Base-by-base conservation (phyloP, 805 yeast genomes). In the Geotrichum ghanense region DNA sequence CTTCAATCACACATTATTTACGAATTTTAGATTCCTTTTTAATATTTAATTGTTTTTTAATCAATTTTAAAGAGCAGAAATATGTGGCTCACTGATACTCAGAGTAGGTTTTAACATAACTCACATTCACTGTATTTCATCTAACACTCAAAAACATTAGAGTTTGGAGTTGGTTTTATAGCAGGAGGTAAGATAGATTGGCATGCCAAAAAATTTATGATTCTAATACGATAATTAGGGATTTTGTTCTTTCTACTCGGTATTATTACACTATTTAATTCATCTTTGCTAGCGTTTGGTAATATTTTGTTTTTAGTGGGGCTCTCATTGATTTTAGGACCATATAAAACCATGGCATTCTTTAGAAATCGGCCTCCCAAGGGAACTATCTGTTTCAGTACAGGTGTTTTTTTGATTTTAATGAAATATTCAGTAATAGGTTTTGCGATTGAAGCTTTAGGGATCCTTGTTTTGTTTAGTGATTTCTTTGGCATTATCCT, bases 401-500 rank as follows among this genome's bases (percentile, higher is more conserved):
- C 76, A 3, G 98, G 98, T 1, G 79, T 92, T 12, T 45, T 81
- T 12, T 66, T 90, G 53, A 90, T 92, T 46, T 67, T 90, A 48
- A 56, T 76, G 55, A 83, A 83, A 57, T 73, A 81, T 67, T 78
- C 97, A 1, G 84, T 92, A 59, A 56, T 81, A 22, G 98, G 98
- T 6, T 90, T 92, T 58, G 61, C 81, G 1, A 67, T 90, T 35
- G 98, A 90, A 63, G 76, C 82, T 44, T 68, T 89, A 51, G 98
- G 98, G n/a, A 86, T 90, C 22, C 65, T 90, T 50, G 89, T 86
- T 5, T 69, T 90, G 31, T 90, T 92, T 66, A 98, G 88, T 31
- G 97, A 92, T 65, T 89, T 92, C 64, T 84, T 90, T 58, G 87
- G 94, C 22, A 85, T 94, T 10, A 79, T 92, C 42, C 76, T 90